A percentile compares a stretch with the other conserved stretches of the same genome.
Evolutionary conservation across 2,329 filamentous ascomycete species (phyloP).

Genomic region (Verticillium nubilum): DNA sequence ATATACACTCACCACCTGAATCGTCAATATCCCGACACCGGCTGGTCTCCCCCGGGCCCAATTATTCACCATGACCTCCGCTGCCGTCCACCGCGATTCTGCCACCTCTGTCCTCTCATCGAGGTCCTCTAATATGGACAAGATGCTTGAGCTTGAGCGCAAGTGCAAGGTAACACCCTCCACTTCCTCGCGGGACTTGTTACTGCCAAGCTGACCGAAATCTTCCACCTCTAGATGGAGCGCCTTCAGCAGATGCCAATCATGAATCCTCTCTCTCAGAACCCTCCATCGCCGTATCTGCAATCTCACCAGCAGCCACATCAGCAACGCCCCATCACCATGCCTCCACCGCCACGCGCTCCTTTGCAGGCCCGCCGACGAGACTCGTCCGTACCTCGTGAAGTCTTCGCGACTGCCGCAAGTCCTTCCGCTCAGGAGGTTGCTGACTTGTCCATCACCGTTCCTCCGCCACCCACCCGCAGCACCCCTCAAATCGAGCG

Average conservation of each 20-base stretch:
- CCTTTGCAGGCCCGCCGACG: slow-evolving; percentile 7
- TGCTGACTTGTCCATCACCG: slow-evolving; percentile 24
- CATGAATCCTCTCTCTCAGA: slow-evolving; percentile 4
- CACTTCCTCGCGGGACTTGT: too few relatives aligned
- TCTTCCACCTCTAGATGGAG: slow-evolving; percentile 10
- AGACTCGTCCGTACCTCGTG: neutral
- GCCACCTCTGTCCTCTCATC: neutral
- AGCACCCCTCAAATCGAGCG: neutral
- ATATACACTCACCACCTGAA: neutral
- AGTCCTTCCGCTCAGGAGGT: slow-evolving; percentile 10
- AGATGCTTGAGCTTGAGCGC: slow-evolving; percentile 56
- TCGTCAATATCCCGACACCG: neutral
- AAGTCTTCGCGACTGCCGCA: neutral
- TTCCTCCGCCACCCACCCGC: slow-evolving; percentile 14
- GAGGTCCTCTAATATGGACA: slow-evolving; percentile 42
- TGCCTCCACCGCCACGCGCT: slow-evolving; percentile 2
- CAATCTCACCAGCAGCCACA: slow-evolving; percentile 8
- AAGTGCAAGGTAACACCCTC: slow-evolving; percentile 46
- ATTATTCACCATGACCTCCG: slow-evolving; percentile 3
- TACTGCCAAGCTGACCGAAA: slow-evolving; percentile 3
- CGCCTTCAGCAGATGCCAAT: slow-evolving; percentile 7
- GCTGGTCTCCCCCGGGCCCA: neutral
- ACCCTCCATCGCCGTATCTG: slow-evolving; percentile 9
- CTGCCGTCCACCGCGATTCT: slow-evolving; percentile 1
- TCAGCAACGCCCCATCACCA: slow-evolving; percentile 3